Evolutionary conservation across 2,329 filamentous ascomycete species (phyloP), one percentile per base, ranked within the genome.

Genomic region (Colletotrichum sp.): DNA sequence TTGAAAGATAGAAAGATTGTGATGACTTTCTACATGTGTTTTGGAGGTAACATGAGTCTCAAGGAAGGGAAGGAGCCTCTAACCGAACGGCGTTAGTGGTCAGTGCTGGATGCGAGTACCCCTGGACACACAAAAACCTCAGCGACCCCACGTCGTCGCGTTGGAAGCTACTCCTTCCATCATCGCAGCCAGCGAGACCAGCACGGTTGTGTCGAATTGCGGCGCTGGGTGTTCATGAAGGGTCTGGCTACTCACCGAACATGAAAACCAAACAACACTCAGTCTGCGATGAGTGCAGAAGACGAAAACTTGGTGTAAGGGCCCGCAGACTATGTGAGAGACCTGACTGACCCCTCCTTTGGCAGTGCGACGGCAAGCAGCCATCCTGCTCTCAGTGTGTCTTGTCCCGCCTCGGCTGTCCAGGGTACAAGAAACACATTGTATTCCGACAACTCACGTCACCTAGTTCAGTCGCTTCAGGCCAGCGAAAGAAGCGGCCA

Each of bases 311-410:
- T 15, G 59, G 59, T 10, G 59, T 62, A 62, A 32, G 59, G n/a
- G 18, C n/a, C 44, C 18, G 18, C 44, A 13, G 12, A 21, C 3
- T 21, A 49, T 62, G 18, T 21, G 28, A 34, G 21, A 36, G 16
- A 28, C 55, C 21, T 39, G 30, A 24, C 60, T 64, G 12, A 64
- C 60, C 8, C n/a, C 10, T 36, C 21, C 3, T 6, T n/a, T 21
- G 30, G 10, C n/a, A 81, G 81, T 81, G 80, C 70, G 80, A 82
- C 39, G 80, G 81, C 26, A 79, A 79, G 24, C 66, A 67, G 24
- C 81, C 81, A 3, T 72, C 78, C 6, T 82, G 81, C 52, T 78
- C 81, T 2, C 81, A 82, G 57, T 82, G 81, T 55, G 16, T 63
- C 13, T 60, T 75, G 10, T 76, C 76, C 9, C 66, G 76, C 15